These are phyloP conservation scores for Polyporus tsugae DNA, from an alignment of 1,284 basidiomycete species.

Conservation along the genomic window DNA sequence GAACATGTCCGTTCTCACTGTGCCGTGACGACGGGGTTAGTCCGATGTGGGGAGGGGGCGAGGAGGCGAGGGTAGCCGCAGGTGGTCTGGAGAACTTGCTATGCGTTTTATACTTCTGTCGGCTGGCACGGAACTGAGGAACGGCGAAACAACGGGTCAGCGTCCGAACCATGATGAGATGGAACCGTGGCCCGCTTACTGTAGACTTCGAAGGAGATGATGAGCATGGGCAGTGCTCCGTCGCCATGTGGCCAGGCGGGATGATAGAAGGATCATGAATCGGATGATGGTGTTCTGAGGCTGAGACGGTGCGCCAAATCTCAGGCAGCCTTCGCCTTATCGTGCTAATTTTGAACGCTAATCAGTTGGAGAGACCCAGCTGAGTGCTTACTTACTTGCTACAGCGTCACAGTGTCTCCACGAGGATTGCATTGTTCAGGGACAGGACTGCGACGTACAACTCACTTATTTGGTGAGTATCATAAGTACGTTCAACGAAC, in stretches of 20 bases:
- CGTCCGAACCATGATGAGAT: neutral
- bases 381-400: neutral
- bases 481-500: too few relatives aligned
- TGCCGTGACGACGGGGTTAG: neutral
- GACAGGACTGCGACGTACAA: too few relatives aligned
- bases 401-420: neutral
- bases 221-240: slow-evolving; percentile 4
- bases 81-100: neutral
- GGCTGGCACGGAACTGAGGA: neutral
- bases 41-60: neutral
- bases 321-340: neutral
- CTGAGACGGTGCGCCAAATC: neutral
- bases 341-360: slow-evolving; percentile 6
- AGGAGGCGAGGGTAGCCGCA: neutral
- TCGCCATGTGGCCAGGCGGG: slow-evolving; percentile 5
- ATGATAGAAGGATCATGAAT: neutral
- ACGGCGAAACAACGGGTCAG: neutral
- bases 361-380: neutral
- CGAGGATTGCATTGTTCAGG: too few relatives aligned
- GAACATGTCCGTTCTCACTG: slow-evolving; percentile 11
- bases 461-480: too few relatives aligned
- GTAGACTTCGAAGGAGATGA: neutral
- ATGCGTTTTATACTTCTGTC: slow-evolving; percentile 1
- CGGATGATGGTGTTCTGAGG: neutral
- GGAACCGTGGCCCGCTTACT: neutral